Percentiles rank a stretch among this genome's conserved stretches.
phyloP scores from a whole-genome alignment of 2,329 filamentous ascomycete species.

The Leptographium wingfieldii region DNA sequence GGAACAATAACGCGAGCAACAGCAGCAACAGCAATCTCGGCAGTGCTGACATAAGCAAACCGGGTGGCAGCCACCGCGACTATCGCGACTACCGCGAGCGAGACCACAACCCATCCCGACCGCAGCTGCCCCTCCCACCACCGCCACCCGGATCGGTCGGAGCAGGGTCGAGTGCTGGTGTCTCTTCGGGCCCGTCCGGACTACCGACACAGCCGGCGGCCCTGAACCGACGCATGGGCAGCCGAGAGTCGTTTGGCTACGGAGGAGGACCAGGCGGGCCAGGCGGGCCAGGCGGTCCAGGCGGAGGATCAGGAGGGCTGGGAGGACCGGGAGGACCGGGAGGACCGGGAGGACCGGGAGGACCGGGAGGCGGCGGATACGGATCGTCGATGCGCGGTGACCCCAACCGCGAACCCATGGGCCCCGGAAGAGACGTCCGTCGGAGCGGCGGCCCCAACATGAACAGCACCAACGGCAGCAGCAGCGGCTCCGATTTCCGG shows the following conservation, averaged over 20 bases:
- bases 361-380: not conserved
- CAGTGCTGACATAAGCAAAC: not conserved
- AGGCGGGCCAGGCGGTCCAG: not conserved
- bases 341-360: not conserved
- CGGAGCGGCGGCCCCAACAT: slow-evolving; percentile 13
- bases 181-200: not conserved
- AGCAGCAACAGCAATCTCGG: not conserved
- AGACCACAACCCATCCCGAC: slow-evolving; percentile 29
- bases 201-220: slow-evolving; percentile 6
- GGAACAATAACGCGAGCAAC: not conserved
- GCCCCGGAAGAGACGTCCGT: slow-evolving; percentile 17
- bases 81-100: not conserved
- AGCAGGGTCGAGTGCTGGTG: slow-evolving; percentile 2
- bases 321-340: not conserved
- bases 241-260: slow-evolving; percentile 13
- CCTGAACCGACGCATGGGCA: slow-evolving; percentile 12
- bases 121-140: slow-evolving; percentile 3
- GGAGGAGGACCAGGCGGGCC: not conserved
- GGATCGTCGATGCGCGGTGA: slow-evolving; percentile 2
- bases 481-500: slow-evolving; percentile 12
- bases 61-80: not conserved
- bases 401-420: slow-evolving; percentile 17
- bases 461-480: slow-evolving; percentile 15
- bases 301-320: not conserved
- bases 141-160: slow-evolving; percentile 7